Evolutionary conservation across 2,329 filamentous ascomycete genomes (phyloP), one percentile per base, ranked within the genome.

Genomic region (Capronia coronata): DNA sequence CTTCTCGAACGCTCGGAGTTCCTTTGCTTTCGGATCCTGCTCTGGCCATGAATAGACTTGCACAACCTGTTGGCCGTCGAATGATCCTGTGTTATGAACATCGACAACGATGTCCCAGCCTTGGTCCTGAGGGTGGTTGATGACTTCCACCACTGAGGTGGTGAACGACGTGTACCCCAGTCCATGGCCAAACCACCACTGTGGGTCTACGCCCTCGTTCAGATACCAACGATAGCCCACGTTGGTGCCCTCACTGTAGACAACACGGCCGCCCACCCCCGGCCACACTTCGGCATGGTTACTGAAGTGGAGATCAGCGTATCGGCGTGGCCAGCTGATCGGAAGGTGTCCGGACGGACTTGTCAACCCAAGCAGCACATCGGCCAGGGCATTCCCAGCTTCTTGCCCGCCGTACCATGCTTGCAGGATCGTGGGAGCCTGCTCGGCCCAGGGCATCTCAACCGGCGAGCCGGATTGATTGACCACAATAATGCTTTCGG

Each of bases 361-460:
- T 38, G 79, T 75, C 54, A 83, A 77, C 39, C 86, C 86, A 55
- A 86, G 85, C 0, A 91, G 71, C 1, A 90, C 75, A 57, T 91
- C 86, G 0, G 83, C 85, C 52, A 93, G 82, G 10, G 80, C 82
- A 61, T 90, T 87, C 3, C 86, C 87, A 2, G 83, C 83, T 69
- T 93, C 86, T 61, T 91, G 86, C 10, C 87, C 87, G 52, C 86
- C 84, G 61, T 88, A 91, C 86, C 86, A 91, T 5, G 85, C 85
- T 59, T 90, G 84, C 1, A 89, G 63, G 2, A 90, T 71, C 2
- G 80, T 77, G 6, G 70, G 69, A 7, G 69, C 63, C 13, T 69
- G 63, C 8, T 65, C 58, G 1, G 60, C 66, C 67, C 73, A 72
- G 0, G 72, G 73, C 65, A 76, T 74, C 2, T 68, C 71, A 5